Conservation (phyloP, 768 basidiomycete genomes). For the Pholiota microspora region DNA sequence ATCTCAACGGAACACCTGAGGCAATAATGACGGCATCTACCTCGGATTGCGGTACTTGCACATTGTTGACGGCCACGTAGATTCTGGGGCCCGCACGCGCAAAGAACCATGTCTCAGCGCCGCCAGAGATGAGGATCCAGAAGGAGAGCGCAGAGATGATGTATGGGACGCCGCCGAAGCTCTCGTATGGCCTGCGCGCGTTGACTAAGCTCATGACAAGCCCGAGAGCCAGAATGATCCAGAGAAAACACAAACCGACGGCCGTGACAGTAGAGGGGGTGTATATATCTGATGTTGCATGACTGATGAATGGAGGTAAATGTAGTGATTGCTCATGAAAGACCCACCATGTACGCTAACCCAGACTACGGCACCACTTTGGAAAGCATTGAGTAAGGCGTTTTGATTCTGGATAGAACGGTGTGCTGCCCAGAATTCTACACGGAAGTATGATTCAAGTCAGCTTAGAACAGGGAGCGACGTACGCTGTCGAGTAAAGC, state of each 20-base stretch:
- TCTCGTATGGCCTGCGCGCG: not conserved
- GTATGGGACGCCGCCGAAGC: not conserved
- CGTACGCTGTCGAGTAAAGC: not conserved
- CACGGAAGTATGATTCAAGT: not conserved
- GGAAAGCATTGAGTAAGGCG: not conserved
- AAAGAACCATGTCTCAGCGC: conserved; percentile 1
- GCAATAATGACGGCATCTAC: not conserved
- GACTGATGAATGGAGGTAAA: not conserved
- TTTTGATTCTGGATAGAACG: not conserved
- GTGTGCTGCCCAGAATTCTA: not conserved
- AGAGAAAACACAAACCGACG: not conserved
- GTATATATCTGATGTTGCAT: not conserved
- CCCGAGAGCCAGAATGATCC: not conserved
- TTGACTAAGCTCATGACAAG: not conserved
- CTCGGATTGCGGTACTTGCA: not conserved
- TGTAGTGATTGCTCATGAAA: not conserved
- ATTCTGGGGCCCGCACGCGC: not conserved
- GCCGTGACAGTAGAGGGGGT: not conserved
- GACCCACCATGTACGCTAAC: not conserved
- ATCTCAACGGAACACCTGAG: not conserved
- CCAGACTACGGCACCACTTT: not conserved
- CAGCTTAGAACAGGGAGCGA: not conserved
- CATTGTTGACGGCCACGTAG: not conserved
- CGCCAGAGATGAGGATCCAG: not conserved
- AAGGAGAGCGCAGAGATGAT: not conserved